Percentiles rank a stretch among this genome's conserved stretches.
Conservation (phyloP, 768 basidiomycete genomes). For the Megacollybia marginata region DNA sequence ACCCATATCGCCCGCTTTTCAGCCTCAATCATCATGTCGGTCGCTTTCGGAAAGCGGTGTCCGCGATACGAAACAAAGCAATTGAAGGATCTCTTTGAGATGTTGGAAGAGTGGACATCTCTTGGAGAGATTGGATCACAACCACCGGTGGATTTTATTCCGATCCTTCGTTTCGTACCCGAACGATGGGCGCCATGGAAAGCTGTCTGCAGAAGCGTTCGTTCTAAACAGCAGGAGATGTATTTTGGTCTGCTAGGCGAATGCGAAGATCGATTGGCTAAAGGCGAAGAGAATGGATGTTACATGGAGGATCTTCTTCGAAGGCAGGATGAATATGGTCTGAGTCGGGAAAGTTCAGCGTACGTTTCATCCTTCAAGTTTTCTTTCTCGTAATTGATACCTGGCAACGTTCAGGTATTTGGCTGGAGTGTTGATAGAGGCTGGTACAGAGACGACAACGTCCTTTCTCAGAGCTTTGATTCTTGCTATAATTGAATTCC, state of each 20-base stretch:
- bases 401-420: constrained; percentile 7
- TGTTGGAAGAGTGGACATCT: background rate
- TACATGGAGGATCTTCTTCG: constrained; percentile 15
- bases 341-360: background rate
- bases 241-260: constrained; percentile 9
- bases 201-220: background rate
- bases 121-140: constrained; percentile 6
- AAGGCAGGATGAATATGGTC: constrained; percentile 1
- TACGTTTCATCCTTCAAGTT: background rate
- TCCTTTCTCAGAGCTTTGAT: constrained; percentile 8
- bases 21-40: constrained; percentile 6
- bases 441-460: constrained; percentile 20
- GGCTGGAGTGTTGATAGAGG: constrained; percentile 15
- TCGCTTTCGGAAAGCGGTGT: constrained; percentile 10
- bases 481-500: constrained; percentile 16
- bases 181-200: constrained; percentile 13
- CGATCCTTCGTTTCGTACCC: constrained; percentile 10
- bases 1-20: constrained; percentile 8
- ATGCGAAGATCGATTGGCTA: constrained; percentile 11
- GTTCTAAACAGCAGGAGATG: background rate
- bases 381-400: background rate
- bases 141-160: constrained; percentile 11
- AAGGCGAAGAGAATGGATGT: constrained; percentile 13
- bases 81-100: constrained; percentile 2
- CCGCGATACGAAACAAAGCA: constrained; percentile 7